Evolutionary conservation across 2,329 filamentous ascomycete species (phyloP).

Genomic region (Ophiosphaerella herpotricha): DNA sequence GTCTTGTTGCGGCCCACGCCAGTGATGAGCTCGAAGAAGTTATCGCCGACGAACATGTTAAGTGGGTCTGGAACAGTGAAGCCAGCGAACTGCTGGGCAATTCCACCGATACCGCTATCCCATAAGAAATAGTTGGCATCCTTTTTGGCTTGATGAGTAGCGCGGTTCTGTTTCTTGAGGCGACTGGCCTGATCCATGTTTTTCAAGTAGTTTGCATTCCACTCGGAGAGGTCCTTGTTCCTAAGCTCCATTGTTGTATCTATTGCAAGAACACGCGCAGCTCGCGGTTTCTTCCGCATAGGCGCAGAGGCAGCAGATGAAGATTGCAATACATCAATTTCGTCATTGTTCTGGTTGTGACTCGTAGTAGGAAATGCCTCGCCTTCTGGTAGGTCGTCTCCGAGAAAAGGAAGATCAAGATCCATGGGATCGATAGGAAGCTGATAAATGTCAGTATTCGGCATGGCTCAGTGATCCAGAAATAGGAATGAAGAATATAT

Average conservation of each 20-base stretch:
- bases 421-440: slow-evolving; percentile 32
- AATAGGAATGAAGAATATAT: neutral
- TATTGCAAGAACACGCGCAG: slow-evolving; percentile 48
- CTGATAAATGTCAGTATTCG: slow-evolving; percentile 26
- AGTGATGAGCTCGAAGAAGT: slow-evolving; percentile 56
- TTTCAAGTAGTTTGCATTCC: slow-evolving; percentile 62
- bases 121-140: slow-evolving; percentile 67
- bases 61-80: slow-evolving; percentile 55
- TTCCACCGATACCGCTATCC: slow-evolving; percentile 60
- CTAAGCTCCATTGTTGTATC: slow-evolving; percentile 59
- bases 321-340: slow-evolving; percentile 36
- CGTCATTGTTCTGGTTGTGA: slow-evolving; percentile 12
- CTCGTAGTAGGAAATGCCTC: slow-evolving; percentile 28
- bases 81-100: slow-evolving; percentile 37
- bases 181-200: slow-evolving; percentile 62
- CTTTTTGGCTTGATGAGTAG: slow-evolving; percentile 59
- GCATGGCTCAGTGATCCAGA: neutral
- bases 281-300: slow-evolving; percentile 44
- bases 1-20: slow-evolving; percentile 38
- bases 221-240: slow-evolving; percentile 61
- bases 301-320: slow-evolving; percentile 48
- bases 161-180: slow-evolving; percentile 51
- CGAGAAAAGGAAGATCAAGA: slow-evolving; percentile 38
- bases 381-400: slow-evolving; percentile 40
- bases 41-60: slow-evolving; percentile 62